Evolutionary conservation across 768 basidiomycete genomes (phyloP).

Genomic region (Mycena kentingensis): DNA sequence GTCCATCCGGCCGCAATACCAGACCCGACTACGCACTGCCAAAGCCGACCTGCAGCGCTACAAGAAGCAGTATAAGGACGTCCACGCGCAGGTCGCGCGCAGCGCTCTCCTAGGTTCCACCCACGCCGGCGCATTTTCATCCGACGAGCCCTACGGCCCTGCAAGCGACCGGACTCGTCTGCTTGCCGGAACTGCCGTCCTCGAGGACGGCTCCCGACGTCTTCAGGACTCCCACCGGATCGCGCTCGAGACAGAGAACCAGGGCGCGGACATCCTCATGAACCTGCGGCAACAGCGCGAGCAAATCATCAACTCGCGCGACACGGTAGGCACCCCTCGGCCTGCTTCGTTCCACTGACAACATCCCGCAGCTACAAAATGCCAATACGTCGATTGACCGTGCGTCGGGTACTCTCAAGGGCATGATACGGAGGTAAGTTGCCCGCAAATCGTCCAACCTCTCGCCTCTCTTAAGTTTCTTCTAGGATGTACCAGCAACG

Average conservation of each 20-base stretch:
- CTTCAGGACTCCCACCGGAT: slow-evolving; percentile 90
- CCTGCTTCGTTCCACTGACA: not conserved
- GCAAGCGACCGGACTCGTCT: slow-evolving; percentile 77
- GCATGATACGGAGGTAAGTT: slow-evolving; percentile 90
- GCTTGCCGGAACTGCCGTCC: slow-evolving; percentile 71
- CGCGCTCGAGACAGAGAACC: slow-evolving; percentile 94
- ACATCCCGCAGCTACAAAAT: slow-evolving; percentile 61
- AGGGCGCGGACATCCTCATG: slow-evolving; percentile 89
- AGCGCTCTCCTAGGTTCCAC: slow-evolving; percentile 69
- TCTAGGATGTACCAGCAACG: slow-evolving; percentile 97
- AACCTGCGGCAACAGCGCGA: slow-evolving; percentile 87
- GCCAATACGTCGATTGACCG: slow-evolving; percentile 90
- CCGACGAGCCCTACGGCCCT: slow-evolving; percentile 80
- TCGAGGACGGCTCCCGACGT: slow-evolving; percentile 84
- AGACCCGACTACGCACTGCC: slow-evolving; percentile 69
- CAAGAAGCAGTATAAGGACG: slow-evolving; percentile 81
- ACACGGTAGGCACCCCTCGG: slow-evolving; percentile 60
- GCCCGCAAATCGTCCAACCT: slow-evolving; percentile 16
- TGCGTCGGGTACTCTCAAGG: slow-evolving; percentile 88
- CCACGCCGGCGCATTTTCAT: slow-evolving; percentile 42
- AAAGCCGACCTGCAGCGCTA: slow-evolving; percentile 74
- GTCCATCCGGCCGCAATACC: slow-evolving; percentile 76
- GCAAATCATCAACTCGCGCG: slow-evolving; percentile 90
- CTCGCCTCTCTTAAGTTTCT: slow-evolving; percentile 34
- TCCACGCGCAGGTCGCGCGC: slow-evolving; percentile 69